phyloP scores from a whole-genome alignment of 495 filamentous ascomycete species.

The Evansstolkia leycettana region DNA sequence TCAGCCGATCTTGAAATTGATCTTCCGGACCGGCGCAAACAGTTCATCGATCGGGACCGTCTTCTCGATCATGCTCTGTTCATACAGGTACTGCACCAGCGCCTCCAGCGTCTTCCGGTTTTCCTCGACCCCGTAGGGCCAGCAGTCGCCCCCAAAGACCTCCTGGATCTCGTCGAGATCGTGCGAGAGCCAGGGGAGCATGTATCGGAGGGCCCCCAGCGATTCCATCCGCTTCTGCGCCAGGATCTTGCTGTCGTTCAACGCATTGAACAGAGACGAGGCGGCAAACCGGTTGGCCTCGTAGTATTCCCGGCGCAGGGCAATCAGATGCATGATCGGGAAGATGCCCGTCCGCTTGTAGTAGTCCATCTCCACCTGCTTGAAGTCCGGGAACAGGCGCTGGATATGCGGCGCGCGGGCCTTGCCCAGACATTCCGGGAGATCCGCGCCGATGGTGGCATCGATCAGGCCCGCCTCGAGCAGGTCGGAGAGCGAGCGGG shows the following conservation, averaged over 20 bases:
- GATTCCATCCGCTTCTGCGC: not conserved
- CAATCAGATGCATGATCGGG: conserved; percentile 31
- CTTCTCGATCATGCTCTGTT: conserved; percentile 20
- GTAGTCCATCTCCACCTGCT: conserved; percentile 22
- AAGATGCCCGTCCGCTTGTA: conserved; percentile 24
- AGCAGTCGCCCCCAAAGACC: conserved; percentile 12
- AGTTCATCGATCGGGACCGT: conserved; percentile 16
- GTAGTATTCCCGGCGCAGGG: conserved; percentile 7
- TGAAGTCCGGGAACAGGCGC: conserved; percentile 26
- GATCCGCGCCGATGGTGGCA: conserved; percentile 25
- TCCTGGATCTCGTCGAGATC: not conserved
- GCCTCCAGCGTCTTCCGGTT: conserved; percentile 23
- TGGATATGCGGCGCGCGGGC: conserved; percentile 13
- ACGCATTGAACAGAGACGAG: not conserved
- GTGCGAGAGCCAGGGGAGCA: not conserved
- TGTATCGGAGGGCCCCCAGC: not conserved
- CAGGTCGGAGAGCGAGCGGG: conserved; percentile 21
- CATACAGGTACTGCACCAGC: conserved; percentile 13
- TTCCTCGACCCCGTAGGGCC: conserved; percentile 20
- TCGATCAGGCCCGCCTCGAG: conserved; percentile 26
- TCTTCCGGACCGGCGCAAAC: conserved; percentile 11
- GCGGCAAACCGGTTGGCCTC: not conserved
- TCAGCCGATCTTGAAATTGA: too few species aligned
- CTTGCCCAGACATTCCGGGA: conserved; percentile 17
- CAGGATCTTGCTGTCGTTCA: not conserved